phyloP scores from a whole-genome alignment of 2,329 filamentous ascomycete genomes.

The Stachybotrys chartarum region DNA sequence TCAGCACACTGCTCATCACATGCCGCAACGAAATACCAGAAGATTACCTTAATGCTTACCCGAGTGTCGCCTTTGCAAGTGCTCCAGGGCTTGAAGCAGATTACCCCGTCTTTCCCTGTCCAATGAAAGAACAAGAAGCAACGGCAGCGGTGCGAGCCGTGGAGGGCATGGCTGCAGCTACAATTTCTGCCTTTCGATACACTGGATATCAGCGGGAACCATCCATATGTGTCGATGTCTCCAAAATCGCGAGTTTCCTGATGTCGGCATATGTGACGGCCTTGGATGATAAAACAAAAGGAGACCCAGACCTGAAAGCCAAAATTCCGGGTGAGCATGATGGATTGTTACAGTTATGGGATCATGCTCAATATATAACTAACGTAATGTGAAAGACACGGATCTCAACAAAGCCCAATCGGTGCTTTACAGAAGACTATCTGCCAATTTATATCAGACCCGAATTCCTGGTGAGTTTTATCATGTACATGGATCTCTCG shows the following conservation, averaged over 20 bases:
- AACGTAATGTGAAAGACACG: background rate
- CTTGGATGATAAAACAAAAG: background rate
- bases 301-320: background rate
- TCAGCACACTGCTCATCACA: background rate
- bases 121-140: background rate
- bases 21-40: background rate
- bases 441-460: conserved; percentile 23
- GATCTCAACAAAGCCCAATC: background rate
- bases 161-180: background rate
- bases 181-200: background rate
- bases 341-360: too few relatives aligned
- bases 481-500: conserved; percentile 25
- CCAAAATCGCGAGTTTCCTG: background rate
- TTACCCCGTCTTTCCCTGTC: background rate
- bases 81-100: background rate
- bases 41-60: background rate
- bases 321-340: background rate
- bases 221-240: background rate
- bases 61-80: background rate
- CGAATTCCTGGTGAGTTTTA: conserved; percentile 23
- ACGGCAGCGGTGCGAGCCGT: background rate
- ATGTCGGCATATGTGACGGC: background rate
- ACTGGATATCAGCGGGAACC: background rate
- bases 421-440: background rate
- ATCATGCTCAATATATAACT: too few relatives aligned